Percentiles rank a stretch among this genome's conserved stretches.
Conservation (phyloP, 169 alveolate genomes). For the Cryptosporidium baileyi region DNA sequence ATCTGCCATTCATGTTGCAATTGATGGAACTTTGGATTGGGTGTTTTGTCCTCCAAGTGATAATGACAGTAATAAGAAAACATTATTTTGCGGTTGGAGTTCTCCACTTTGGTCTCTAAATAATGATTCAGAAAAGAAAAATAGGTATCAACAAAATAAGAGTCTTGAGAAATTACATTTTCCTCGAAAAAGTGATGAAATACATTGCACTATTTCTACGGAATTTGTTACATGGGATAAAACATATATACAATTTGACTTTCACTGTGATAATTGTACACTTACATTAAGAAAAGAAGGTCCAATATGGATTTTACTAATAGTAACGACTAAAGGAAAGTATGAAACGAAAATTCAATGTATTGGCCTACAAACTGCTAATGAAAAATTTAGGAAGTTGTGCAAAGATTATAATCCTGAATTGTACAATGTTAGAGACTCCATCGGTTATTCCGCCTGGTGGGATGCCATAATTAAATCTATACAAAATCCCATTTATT, state of each 20-base stretch:
- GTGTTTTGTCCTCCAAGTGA: conserved; percentile 37
- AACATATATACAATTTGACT: conserved; percentile 22
- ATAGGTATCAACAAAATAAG: neutral
- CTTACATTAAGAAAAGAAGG: conserved; percentile 62
- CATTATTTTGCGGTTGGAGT: conserved; percentile 59
- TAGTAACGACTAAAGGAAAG: conserved; percentile 10
- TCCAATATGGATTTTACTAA: conserved; percentile 45
- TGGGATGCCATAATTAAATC: conserved; percentile 65
- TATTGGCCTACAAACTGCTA: conserved; percentile 59
- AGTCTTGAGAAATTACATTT: neutral
- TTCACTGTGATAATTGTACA: conserved; percentile 47
- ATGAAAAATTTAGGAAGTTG: conserved; percentile 51
- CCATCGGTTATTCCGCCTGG: conserved; percentile 62
- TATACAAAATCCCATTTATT: conserved; percentile 16
- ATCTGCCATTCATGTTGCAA: conserved; percentile 57
- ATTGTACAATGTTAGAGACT: conserved; percentile 17
- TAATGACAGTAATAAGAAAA: conserved; percentile 5
- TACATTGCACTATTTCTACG: conserved; percentile 32
- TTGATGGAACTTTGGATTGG: conserved; percentile 67
- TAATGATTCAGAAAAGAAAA: neutral
- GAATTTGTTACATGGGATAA: conserved; percentile 66
- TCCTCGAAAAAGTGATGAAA: conserved; percentile 7
- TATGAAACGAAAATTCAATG: conserved; percentile 66
- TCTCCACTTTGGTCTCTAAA: conserved; percentile 34
- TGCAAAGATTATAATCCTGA: conserved; percentile 56